Evolutionary conservation across 2,329 filamentous ascomycete species (phyloP).

Genomic region (Aspergillus pseudoterreus): DNA sequence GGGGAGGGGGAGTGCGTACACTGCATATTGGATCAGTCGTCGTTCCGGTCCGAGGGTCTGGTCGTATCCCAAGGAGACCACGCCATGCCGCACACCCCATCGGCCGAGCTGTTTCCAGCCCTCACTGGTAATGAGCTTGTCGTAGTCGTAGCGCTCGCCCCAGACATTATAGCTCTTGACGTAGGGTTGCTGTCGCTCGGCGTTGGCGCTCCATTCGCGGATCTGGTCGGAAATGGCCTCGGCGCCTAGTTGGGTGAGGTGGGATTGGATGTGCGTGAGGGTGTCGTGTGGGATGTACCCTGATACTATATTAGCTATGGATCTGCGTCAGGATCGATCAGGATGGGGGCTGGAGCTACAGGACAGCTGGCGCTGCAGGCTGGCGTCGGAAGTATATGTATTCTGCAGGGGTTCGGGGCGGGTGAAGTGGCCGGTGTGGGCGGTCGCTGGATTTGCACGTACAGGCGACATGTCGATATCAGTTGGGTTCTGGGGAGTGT

Average conservation of each 20-base stretch:
- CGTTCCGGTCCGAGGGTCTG: constrained; percentile 16
- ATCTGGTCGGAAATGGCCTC: constrained; percentile 30
- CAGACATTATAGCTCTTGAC: constrained; percentile 60
- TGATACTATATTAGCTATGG: background rate
- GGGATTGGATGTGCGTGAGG: constrained; percentile 49
- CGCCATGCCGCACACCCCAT: constrained; percentile 30
- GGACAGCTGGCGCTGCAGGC: constrained; percentile 50
- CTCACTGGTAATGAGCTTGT: constrained; percentile 60
- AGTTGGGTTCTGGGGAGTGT: background rate
- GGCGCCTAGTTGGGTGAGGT: constrained; percentile 24
- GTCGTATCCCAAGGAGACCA: constrained; percentile 25
- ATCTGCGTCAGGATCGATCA: background rate
- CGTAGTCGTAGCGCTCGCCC: constrained; percentile 50
- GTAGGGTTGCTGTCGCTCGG: constrained; percentile 62
- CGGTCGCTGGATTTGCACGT: constrained; percentile 25
- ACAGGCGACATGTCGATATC: background rate
- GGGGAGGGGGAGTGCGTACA: constrained; percentile 13
- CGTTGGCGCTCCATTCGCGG: constrained; percentile 48
- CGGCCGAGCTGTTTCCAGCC: constrained; percentile 54
- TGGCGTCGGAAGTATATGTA: constrained; percentile 55
- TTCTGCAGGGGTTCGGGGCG: constrained; percentile 51
- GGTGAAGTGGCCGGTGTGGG: constrained; percentile 54
- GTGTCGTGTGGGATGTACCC: constrained; percentile 48
- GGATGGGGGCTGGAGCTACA: constrained; percentile 32
- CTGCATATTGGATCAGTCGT: constrained; percentile 23